Evolutionary conservation across 2,329 filamentous ascomycete species (phyloP).

Genomic region (Periconia sp.): DNA sequence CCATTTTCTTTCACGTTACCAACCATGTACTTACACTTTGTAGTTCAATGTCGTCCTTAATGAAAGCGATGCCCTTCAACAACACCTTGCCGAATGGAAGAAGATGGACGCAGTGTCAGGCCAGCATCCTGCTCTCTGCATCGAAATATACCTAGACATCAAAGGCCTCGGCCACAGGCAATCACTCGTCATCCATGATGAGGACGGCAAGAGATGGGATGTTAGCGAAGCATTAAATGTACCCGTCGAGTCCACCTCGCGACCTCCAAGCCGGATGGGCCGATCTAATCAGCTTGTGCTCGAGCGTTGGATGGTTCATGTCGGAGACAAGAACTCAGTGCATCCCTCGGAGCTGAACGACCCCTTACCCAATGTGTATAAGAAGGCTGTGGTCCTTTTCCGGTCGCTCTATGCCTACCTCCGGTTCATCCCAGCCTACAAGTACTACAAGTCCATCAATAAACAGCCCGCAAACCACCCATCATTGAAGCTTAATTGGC

Average conservation of each 20-base stretch:
- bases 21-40: conserved; percentile 21
- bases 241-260: conserved; percentile 56
- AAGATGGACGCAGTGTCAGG: conserved; percentile 77
- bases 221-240: conserved; percentile 81
- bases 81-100: conserved; percentile 84
- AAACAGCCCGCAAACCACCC: conserved; percentile 70
- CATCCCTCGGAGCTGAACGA: conserved; percentile 64
- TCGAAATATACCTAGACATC: conserved; percentile 88
- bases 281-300: conserved; percentile 75
- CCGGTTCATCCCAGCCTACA: conserved; percentile 85
- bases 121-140: conserved; percentile 80
- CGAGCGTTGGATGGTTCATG: conserved; percentile 88
- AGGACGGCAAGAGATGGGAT: conserved; percentile 90
- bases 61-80: conserved; percentile 85
- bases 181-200: conserved; percentile 85
- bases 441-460: conserved; percentile 75
- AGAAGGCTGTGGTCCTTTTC: conserved; percentile 95
- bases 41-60: conserved; percentile 96
- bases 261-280: conserved; percentile 55
- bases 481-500: conserved; percentile 76
- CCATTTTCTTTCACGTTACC: neutral
- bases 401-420: conserved; percentile 84
- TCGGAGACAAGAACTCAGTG: conserved; percentile 65
- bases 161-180: conserved; percentile 81
- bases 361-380: conserved; percentile 87